phyloP scores from a whole-genome alignment of 352 stramenopile species.

The Globisporangium perplexum region DNA sequence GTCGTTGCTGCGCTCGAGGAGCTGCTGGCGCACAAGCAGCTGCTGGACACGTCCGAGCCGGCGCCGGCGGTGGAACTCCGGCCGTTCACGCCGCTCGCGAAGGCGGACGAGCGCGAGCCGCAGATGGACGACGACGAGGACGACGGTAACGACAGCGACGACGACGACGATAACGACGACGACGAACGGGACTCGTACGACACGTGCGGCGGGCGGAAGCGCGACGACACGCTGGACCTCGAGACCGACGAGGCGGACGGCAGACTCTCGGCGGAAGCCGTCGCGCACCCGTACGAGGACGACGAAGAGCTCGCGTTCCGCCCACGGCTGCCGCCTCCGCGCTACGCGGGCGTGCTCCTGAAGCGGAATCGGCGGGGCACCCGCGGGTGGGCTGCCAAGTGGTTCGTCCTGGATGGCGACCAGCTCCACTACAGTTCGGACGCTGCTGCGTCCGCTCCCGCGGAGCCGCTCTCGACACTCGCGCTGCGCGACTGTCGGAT shows the following conservation, averaged over 20 bases:
- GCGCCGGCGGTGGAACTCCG: slow-evolving; percentile 33
- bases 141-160: slow-evolving; percentile 42
- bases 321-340: slow-evolving; percentile 37
- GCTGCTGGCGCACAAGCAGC: slow-evolving; percentile 28
- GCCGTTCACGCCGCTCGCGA: slow-evolving; percentile 41
- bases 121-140: slow-evolving; percentile 49
- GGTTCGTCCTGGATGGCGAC: slow-evolving; percentile 63
- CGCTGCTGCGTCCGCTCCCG: slow-evolving; percentile 7
- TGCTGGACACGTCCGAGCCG: slow-evolving; percentile 1
- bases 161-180: slow-evolving; percentile 47
- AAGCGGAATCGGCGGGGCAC: slow-evolving; percentile 72
- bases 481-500: slow-evolving; percentile 67
- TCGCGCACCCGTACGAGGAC: slow-evolving; percentile 25
- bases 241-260: slow-evolving; percentile 32
- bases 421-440: slow-evolving; percentile 71
- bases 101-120: slow-evolving; percentile 36
- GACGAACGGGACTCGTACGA: slow-evolving; percentile 41
- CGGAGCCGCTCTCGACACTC: slow-evolving; percentile 44
- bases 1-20: slow-evolving; percentile 43
- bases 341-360: slow-evolving; percentile 51
- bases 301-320: slow-evolving; percentile 20
- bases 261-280: slow-evolving; percentile 15
- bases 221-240: slow-evolving; percentile 36
- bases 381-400: slow-evolving; percentile 64
- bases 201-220: slow-evolving; percentile 13